phyloP scores from a whole-genome alignment of 148 eudicot species.

The Arctostaphylos glauca region DNA sequence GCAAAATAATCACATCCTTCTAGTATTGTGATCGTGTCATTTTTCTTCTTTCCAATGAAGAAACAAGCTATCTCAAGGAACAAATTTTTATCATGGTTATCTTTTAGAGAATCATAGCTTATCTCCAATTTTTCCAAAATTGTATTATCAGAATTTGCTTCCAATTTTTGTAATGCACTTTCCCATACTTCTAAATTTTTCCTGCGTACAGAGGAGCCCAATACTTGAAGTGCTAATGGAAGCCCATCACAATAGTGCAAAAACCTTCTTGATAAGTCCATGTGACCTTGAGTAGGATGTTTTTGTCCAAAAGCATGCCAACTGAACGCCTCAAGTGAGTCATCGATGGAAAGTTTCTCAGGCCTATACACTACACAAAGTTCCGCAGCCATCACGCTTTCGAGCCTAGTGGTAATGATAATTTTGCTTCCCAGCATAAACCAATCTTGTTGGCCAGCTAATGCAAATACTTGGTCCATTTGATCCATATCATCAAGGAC shows the following conservation, averaged over 20 bases:
- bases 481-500: background rate
- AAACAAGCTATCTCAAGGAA: background rate
- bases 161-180: background rate
- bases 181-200: background rate
- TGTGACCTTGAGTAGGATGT: background rate
- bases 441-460: background rate
- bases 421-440: background rate
- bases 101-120: background rate
- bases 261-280: background rate
- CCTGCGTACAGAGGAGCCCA: background rate
- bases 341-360: fast-evolving
- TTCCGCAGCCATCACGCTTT: background rate
- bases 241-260: background rate
- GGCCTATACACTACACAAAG: background rate
- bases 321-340: background rate
- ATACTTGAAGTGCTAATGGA: background rate
- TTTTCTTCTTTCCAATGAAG: background rate
- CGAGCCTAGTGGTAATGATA: background rate
- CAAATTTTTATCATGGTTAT: background rate
- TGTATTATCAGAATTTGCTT: background rate
- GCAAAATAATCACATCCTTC: background rate
- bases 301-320: background rate
- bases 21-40: background rate
- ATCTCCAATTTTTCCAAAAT: background rate
- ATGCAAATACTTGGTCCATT: background rate